Evolutionary conservation across 169 alveolate genomes (phyloP), one percentile per base, ranked within the genome.

Genomic region (Plasmodium malariae): DNA sequence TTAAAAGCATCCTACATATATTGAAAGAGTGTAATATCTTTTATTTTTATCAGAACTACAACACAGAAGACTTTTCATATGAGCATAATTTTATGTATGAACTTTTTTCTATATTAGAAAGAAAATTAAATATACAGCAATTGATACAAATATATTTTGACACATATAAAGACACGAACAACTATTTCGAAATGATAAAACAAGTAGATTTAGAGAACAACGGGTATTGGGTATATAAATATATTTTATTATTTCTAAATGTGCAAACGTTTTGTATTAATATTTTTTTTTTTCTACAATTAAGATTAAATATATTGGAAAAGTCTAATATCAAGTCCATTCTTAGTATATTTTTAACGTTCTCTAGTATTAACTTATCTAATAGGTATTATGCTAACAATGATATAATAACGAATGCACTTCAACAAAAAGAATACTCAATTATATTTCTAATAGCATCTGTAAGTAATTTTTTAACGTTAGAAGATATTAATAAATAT

Each of bases 211-310:
- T 40, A 3, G 90, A 65, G 30, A 80, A 67, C 36, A 32, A 28
- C 26, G 24, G 62, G 51, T n/a, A n/a, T n/a, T 80, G 90, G 90
- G 34, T 80, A 19, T 80, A 80, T 21, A 80, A 80, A 54, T 80
- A 80, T 57, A 24, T 80, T 21, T 12, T 80, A 14, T 60, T 80
- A 28, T 80, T 80, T 67, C 48, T 80, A n/a, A 80, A 80, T 59
- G 49, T 80, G 2, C 90, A 80, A 43, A 80, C 67, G 14, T 80
- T 45, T 28, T 80, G 90, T 57, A 67, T 80, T 48, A 80, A 80
- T 67, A 80, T 80, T 1, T 65, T 80, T 65, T 80, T 80, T 48
- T 80, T 49, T 57, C 30, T 80, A 40, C 90, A 80, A 17, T 28
- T 80, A 26, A 67, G 90, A n/a, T 54, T 51, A 40, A 67, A 80